Base-by-base conservation (phyloP, 805 yeast species). In the Metschnikowia baotianmanensis region DNA sequence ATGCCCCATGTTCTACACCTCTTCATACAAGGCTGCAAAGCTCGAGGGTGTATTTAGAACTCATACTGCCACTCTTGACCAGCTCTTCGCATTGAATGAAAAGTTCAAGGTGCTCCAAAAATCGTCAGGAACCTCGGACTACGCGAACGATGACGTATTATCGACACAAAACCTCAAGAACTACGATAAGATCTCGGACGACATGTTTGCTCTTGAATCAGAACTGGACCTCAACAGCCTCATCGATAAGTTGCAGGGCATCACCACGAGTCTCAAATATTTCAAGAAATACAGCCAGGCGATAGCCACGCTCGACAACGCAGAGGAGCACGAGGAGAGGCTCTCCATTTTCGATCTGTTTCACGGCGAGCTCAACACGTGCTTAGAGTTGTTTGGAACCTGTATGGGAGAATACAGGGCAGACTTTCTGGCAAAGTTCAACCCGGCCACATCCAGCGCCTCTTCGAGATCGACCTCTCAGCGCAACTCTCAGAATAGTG, bases 261-360 rank as follows among this genome's bases (percentile, higher is more conserved):
- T 69, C 16, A 48, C 68, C 4, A 58, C 66, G 3, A 68, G 67
- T 44, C 48, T 69, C 25, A 62, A 57, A 38, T 69, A 51, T 44
- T 69, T 67, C 45, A 56, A 62, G 35, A 67, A 67, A 34, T 69
- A 67, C 47, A 62, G 65, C 42, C 56, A 55, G 29, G 59, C 69
- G 1, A 65, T 65, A 1, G 31, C 49, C 21, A 36, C 45, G 5
- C 44, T 54, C 5, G 44, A 51, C 12, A 59, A 56, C 34, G 46
- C 51, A 6, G 69, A 65, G 18, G 73, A 69, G 38, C 42, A 57
- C 18, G 57, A 60, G 36, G 73, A 69, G 40, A 66, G 67, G 41
- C 29, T 68, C 10, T 40, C 58, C 43, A 69, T 69, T 2, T 67
- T 67, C 41, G 51, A 51, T 17, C 67, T 63, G 50, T 68, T 69